Evolutionary conservation across 495 filamentous ascomycete genomes (phyloP).

Genomic region (Aspergillus avenaceus): DNA sequence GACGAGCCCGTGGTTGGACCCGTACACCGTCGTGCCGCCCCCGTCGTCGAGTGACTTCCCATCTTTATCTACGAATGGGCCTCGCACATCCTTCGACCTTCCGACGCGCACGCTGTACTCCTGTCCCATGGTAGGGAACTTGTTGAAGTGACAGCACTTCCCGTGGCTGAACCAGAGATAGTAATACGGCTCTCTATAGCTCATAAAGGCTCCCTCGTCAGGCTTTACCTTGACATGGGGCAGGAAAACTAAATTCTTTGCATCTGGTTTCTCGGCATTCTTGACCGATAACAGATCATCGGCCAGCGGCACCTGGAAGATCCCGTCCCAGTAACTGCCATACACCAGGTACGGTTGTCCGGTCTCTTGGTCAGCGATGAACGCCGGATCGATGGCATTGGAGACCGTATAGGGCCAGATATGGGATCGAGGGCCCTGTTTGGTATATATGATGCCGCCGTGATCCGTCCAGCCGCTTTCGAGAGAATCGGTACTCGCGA

Average conservation of each 20-base stretch:
- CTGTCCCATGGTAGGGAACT: conserved; percentile 46
- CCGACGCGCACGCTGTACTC: conserved; percentile 59
- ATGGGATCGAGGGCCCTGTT: conserved; percentile 28
- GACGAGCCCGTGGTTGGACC: conserved; percentile 39
- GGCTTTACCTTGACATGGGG: conserved; percentile 35
- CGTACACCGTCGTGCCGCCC: conserved; percentile 43
- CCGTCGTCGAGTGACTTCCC: conserved; percentile 27
- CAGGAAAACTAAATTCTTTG: conserved; percentile 43
- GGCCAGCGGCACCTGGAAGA: conserved; percentile 59
- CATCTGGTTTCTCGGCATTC: conserved; percentile 33
- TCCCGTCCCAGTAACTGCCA: conserved; percentile 70
- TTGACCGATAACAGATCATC: conserved; percentile 37
- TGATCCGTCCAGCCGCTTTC: conserved; percentile 56
- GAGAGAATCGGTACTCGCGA: conserved; percentile 60
- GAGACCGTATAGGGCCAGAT: conserved; percentile 51
- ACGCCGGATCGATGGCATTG: conserved; percentile 70
- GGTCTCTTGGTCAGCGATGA: conserved; percentile 44
- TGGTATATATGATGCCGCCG: conserved; percentile 41
- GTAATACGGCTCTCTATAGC: conserved; percentile 54
- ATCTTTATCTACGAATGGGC: conserved; percentile 41
- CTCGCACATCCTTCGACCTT: conserved; percentile 27
- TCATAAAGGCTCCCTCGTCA: conserved; percentile 60
- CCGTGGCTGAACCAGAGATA: conserved; percentile 71
- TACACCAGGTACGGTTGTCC: conserved; percentile 57
- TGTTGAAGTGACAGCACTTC: conserved; percentile 57